A percentile compares a stretch with the other conserved stretches of the same genome.
Conservation (phyloP, 73 alveolate genomes). For the Tetrahymena borealis region DNA sequence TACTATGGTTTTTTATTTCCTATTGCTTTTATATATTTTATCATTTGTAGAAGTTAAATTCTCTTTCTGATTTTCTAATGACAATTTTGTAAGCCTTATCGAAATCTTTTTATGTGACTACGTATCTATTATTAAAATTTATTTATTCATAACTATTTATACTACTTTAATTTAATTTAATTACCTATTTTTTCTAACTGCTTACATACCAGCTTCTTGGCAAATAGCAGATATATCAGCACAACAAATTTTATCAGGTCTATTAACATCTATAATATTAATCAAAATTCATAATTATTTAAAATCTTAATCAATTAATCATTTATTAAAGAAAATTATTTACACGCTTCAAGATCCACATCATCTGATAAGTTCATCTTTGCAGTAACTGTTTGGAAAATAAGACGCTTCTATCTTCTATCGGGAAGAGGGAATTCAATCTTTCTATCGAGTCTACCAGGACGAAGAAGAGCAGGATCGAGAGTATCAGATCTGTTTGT, state of each 20-base stretch:
- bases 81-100: slow-evolving; percentile 95
- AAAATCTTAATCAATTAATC: background rate
- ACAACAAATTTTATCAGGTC: slow-evolving; percentile 97
- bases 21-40: background rate
- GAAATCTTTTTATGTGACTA: slow-evolving; percentile 96
- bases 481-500: slow-evolving; percentile 96
- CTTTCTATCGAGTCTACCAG: slow-evolving; percentile 91
- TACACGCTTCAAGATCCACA: slow-evolving; percentile 94
- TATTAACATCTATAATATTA: slow-evolving; percentile 45
- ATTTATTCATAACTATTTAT: slow-evolving; percentile 37
- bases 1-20: background rate
- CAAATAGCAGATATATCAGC: slow-evolving; percentile 99
- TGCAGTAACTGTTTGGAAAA: slow-evolving; percentile 91
- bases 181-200: slow-evolving; percentile 86
- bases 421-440: slow-evolving; percentile 98
- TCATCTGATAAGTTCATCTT: slow-evolving; percentile 97
- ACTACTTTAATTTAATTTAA: background rate
- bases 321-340: background rate
- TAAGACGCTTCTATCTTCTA: slow-evolving; percentile 93
- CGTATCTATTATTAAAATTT: slow-evolving; percentile 64
- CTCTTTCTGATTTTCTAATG: slow-evolving; percentile 86
- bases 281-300: background rate
- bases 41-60: slow-evolving; percentile 58
- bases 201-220: slow-evolving; percentile 97
- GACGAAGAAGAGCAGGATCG: slow-evolving; percentile 98